Evolutionary conservation across 1,284 basidiomycete species (phyloP).

Genomic region (Sporisorium iseilematis-ciliati): DNA sequence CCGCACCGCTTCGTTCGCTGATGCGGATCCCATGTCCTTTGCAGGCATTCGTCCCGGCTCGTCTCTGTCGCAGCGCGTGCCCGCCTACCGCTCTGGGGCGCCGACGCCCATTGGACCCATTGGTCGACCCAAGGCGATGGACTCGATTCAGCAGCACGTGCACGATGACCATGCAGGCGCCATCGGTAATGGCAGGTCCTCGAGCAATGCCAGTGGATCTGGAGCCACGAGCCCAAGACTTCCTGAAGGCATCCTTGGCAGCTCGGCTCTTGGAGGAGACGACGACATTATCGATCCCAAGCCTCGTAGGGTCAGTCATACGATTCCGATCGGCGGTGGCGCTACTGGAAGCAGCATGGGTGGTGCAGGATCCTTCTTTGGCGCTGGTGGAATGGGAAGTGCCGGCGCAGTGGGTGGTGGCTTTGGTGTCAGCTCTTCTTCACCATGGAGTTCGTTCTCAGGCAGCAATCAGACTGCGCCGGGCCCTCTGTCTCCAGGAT

Average conservation of each 20-base stretch:
- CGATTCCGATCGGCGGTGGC: slow-evolving; percentile 51
- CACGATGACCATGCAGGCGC: slow-evolving; percentile 41
- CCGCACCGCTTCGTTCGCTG: slow-evolving; percentile 45
- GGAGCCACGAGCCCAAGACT: slow-evolving; percentile 46
- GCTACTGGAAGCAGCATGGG: slow-evolving; percentile 38
- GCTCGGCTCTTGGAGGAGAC: slow-evolving; percentile 67
- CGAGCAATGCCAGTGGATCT: slow-evolving; percentile 48
- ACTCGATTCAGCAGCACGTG: slow-evolving; percentile 35
- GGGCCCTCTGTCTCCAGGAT: slow-evolving; percentile 39
- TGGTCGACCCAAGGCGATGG: slow-evolving; percentile 60
- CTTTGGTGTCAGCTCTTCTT: slow-evolving; percentile 41
- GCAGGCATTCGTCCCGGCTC: slow-evolving; percentile 47
- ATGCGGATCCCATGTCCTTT: slow-evolving; percentile 48
- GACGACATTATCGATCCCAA: slow-evolving; percentile 68
- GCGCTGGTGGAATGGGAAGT: slow-evolving; percentile 20
- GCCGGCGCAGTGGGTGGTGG: slow-evolving; percentile 38
- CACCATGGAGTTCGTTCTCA: slow-evolving; percentile 53
- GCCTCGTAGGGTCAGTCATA: slow-evolving; percentile 58
- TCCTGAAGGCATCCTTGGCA: slow-evolving; percentile 66
- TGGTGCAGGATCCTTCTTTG: slow-evolving; percentile 45
- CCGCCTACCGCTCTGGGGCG: slow-evolving; percentile 42
- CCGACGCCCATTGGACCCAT: slow-evolving; percentile 66
- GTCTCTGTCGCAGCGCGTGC: slow-evolving; percentile 45
- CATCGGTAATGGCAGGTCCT: slow-evolving; percentile 46
- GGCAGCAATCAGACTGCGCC: slow-evolving; percentile 40